Evolutionary conservation across 1,284 basidiomycete genomes (phyloP).

Genomic region (Cryptococcus wingfieldii): DNA sequence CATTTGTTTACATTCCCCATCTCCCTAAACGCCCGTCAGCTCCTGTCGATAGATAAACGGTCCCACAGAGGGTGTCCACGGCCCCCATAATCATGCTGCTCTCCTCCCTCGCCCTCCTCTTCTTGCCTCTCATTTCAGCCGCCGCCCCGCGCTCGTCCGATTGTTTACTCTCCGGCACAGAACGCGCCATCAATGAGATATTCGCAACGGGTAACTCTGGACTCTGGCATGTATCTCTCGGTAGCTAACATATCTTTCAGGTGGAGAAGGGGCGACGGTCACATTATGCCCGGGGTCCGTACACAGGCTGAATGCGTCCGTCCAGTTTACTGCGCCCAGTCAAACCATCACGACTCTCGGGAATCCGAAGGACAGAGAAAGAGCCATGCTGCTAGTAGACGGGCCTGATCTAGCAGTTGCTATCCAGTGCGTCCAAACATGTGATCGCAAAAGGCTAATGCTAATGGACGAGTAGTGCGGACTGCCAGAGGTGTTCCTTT

Average conservation of each 20-base stretch:
- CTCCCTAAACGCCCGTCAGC: too few species aligned
- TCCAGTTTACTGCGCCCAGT: slow-evolving; percentile 37
- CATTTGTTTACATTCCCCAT: background rate
- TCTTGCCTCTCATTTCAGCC: slow-evolving; percentile 16
- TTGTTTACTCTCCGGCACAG: slow-evolving; percentile 40
- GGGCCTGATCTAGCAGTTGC: slow-evolving; percentile 40
- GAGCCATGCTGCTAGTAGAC: slow-evolving; percentile 43
- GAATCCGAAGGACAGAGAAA: slow-evolving; percentile 28
- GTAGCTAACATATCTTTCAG: slow-evolving; percentile 15
- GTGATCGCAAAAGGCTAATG: background rate
- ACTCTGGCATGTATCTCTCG: background rate
- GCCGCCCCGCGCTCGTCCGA: slow-evolving; percentile 3
- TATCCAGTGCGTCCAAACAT: slow-evolving; percentile 27
- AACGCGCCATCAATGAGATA: slow-evolving; percentile 40
- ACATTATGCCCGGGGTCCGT: slow-evolving; percentile 43
- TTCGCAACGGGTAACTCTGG: slow-evolving; percentile 33
- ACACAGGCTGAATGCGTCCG: slow-evolving; percentile 37
- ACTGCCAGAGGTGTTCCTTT: slow-evolving; percentile 41
- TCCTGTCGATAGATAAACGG: too few species aligned
- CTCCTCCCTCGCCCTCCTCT: slow-evolving; percentile 15
- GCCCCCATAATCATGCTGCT: slow-evolving; percentile 16
- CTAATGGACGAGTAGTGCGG: slow-evolving; percentile 33
- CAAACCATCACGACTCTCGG: slow-evolving; percentile 45
- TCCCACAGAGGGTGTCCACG: too few species aligned
- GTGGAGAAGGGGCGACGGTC: slow-evolving; percentile 37